A percentile compares a stretch with the other conserved stretches of the same genome.
Conservation (phyloP, 2,329 filamentous ascomycete genomes). For the Apiospora saccharicola region DNA sequence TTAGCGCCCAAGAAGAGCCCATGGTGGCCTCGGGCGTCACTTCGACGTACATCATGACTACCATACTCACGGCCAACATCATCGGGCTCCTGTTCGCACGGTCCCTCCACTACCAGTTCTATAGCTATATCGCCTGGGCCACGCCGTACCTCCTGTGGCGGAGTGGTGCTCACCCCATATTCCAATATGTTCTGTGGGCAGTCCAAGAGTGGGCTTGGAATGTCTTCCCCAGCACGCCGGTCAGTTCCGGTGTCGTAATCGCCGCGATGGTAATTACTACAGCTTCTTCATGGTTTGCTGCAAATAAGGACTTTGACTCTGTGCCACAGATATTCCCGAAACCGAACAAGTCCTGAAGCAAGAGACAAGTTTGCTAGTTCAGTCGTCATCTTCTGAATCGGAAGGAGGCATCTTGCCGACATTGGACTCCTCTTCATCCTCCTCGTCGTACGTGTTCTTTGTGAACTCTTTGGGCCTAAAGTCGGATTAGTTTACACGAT, state of each 20-base stretch:
- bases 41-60: slow-evolving; percentile 77
- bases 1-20: slow-evolving; percentile 59
- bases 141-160: slow-evolving; percentile 89
- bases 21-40: slow-evolving; percentile 66
- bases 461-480: slow-evolving; percentile 80
- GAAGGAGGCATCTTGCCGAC: slow-evolving; percentile 87
- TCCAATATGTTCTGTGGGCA: slow-evolving; percentile 75
- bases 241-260: slow-evolving; percentile 70
- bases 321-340: slow-evolving; percentile 29
- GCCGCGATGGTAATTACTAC: slow-evolving; percentile 73
- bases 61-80: slow-evolving; percentile 76
- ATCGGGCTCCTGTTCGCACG: slow-evolving; percentile 87
- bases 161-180: slow-evolving; percentile 70
- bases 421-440: slow-evolving; percentile 79
- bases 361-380: slow-evolving; percentile 27
- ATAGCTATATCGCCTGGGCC: slow-evolving; percentile 88
- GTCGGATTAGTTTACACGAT: slow-evolving; percentile 25
- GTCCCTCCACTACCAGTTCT: slow-evolving; percentile 95
- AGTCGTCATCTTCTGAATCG: slow-evolving; percentile 75
- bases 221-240: slow-evolving; percentile 78
- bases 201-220: slow-evolving; percentile 95
- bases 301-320: slow-evolving; percentile 46
- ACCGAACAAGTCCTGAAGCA: slow-evolving; percentile 36
- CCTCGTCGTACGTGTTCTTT: slow-evolving; percentile 68
- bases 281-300: slow-evolving; percentile 65